phyloP scores from a whole-genome alignment of 192 early-diverging fungal genomes.

The Rhizoclosmatium globosum region DNA sequence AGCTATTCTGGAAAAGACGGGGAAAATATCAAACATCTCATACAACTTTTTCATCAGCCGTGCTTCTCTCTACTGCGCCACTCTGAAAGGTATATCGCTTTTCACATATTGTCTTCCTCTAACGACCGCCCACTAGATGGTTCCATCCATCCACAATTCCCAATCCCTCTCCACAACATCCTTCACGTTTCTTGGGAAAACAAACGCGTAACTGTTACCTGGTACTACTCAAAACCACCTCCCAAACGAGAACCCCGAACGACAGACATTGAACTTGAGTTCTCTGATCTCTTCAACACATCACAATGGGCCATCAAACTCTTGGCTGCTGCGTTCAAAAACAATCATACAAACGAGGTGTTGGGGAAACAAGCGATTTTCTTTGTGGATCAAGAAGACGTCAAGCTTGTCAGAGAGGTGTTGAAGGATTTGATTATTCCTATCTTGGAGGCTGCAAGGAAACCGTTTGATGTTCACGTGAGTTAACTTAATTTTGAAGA shows the following conservation, averaged over 20 bases:
- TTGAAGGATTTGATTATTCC: slow-evolving; percentile 24
- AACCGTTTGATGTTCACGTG: slow-evolving; percentile 33
- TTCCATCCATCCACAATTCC: slow-evolving; percentile 12
- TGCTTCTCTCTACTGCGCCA: slow-evolving; percentile 19
- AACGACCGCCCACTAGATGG: neutral
- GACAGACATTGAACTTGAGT: slow-evolving; percentile 24
- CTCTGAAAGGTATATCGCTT: slow-evolving; percentile 2
- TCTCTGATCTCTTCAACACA: slow-evolving; percentile 19
- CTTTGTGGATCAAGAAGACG: slow-evolving; percentile 28
- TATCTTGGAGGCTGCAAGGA: slow-evolving; percentile 21
- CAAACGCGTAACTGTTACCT: slow-evolving; percentile 26
- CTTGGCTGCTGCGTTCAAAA: slow-evolving; percentile 3
- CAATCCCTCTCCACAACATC: slow-evolving; percentile 19
- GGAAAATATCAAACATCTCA: neutral
- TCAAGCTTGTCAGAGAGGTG: neutral
- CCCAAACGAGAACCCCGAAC: slow-evolving; percentile 15
- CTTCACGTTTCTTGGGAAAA: slow-evolving; percentile 29
- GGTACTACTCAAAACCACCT: slow-evolving; percentile 5
- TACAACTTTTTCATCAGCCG: slow-evolving; percentile 33
- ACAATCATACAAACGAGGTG: slow-evolving; percentile 23
- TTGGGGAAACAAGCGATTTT: slow-evolving; percentile 30
- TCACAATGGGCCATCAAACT: slow-evolving; percentile 31
- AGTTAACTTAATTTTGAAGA: neutral
- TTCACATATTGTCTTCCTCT: neutral
- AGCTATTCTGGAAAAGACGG: slow-evolving; percentile 28